Base-by-base conservation (phyloP, 495 filamentous ascomycete species). In the Penicillium riverlandense region DNA sequence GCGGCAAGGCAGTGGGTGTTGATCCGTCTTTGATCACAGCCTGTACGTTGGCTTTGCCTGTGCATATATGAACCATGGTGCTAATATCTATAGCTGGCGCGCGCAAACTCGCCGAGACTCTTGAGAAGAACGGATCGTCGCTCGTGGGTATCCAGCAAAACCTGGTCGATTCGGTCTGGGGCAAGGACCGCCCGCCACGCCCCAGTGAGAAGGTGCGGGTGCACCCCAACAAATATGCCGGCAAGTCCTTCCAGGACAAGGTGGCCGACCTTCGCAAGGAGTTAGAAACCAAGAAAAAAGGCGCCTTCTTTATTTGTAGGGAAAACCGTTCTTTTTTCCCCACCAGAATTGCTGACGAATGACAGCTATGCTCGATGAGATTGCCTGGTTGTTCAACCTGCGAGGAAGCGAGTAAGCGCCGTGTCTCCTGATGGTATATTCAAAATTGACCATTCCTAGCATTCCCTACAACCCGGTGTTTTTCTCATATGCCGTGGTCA, bases 381-480 rank as follows among this genome's bases (percentile, higher is more conserved):
- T 97, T 55, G 94, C 94, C 29, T 99, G 94, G 94, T 72, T 99
- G 33, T 97, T 91, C 65, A 99, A 99, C 66, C 67, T 99, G 35
- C 81, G 94, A 61, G 94, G 94, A 59, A 95, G 74, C 65, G 94
- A 99, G 82, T 85, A 66, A 58, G 80, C 46, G 40, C 8, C 27
- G 14, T 2, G 11, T 2, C 16, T 8, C 4, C 14, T 13, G 35
- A 8, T 29, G 4, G 12, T 0, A 33, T 38, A 30, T 39, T 42
- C 38, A 49, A 22, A 31, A 40, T 14, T 31, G 1, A 35, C 40
- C 49, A 59, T 34, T n/a, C 13, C 10, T 40, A 85, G 82, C 61
- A 99, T 99, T 55, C 86, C 88, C 2, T 99, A 95, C 69, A 99
- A 99, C 57, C 94, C 94, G 0, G 94, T 99, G 30, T 99, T 97